Evolutionary conservation across 306 rosid genomes (phyloP), one percentile per base, ranked within the genome.

Genomic region (Albizia julibrissin): DNA sequence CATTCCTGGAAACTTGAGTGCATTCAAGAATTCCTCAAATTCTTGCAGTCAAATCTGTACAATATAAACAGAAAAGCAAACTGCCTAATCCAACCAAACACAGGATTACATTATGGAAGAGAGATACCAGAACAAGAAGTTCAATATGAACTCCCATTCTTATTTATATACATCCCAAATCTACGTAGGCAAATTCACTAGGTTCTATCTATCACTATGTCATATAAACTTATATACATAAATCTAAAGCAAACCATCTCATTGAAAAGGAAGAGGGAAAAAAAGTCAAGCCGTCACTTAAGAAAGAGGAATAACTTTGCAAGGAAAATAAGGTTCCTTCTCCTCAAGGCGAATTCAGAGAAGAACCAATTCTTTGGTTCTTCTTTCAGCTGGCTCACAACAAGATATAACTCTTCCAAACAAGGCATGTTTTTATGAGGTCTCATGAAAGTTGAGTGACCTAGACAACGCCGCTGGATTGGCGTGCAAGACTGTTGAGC

Each of bases 391-490:
- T 62, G 44, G 33, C 31, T 11, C 61, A 69, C 24, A 34, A 65
- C 43, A 39, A 75, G 76, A 72, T 77, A 82, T 18, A 77, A 42
- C 76, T 75, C 69, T 76, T 13, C 33, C 74, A 73, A 47, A 77
- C 34, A 64, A 21, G 43, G 46, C 69, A n/a, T n/a, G n/a, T n/a
- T n/a, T n/a, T 37, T 79, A 86, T 3, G 86, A 86, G 73, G 82
- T 87, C 87, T 92, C 97, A 3, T 74, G 93, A 77, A 94, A 94
- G 84, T 77, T 92, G 75, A 85, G 73, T 69, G 98, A 92, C 87
- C 95, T 86, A 50, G 96, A 92, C 54, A 92, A 79, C 34, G 98
- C 98, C n/a, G 95, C 97, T 18, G 98, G 98, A 80, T 94, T 94
- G 78, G 97, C 95, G 68, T 86, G 94, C 88, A 92, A 77, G 79